Conservation (phyloP, 2,329 filamentous ascomycete species). For the Stachybotrys elegans region DNA sequence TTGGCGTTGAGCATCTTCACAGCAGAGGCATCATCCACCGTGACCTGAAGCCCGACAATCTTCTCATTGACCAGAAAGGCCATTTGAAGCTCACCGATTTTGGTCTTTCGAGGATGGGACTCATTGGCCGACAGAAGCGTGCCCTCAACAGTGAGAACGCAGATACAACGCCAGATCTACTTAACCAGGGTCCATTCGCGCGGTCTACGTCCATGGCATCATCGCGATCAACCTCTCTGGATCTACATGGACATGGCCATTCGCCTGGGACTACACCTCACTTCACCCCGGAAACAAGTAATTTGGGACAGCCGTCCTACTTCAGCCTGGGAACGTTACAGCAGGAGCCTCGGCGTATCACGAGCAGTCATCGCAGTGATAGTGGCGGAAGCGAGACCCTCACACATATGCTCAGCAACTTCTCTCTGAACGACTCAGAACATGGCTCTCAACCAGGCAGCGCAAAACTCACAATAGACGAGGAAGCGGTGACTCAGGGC, state of each 20-base stretch:
- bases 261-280: conserved; percentile 83
- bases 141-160: conserved; percentile 71
- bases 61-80: conserved; percentile 93
- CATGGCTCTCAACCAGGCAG: conserved; percentile 37
- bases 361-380: conserved; percentile 76
- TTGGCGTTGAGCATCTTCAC: conserved; percentile 96
- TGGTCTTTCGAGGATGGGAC: conserved; percentile 91
- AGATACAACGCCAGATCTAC: conserved; percentile 84
- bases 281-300: conserved; percentile 67
- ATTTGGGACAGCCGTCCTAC: conserved; percentile 82
- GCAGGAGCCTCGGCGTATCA: conserved; percentile 63
- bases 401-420: conserved; percentile 73
- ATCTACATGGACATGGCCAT: conserved; percentile 65
- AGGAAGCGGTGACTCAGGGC: conserved; percentile 66
- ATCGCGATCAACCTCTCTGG: conserved; percentile 89
- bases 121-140: conserved; percentile 93
- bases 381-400: conserved; percentile 86
- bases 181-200: conserved; percentile 88
- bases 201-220: conserved; percentile 81
- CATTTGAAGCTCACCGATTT: conserved; percentile 98
- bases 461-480: conserved; percentile 57
- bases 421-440: conserved; percentile 64
- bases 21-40: conserved; percentile 92
- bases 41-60: conserved; percentile 93
- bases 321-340: conserved; percentile 65